A percentile compares a stretch with the other conserved stretches of the same genome.
Conservation (phyloP, 2,329 filamentous ascomycete genomes). For the Kalaharituber pfeilii region DNA sequence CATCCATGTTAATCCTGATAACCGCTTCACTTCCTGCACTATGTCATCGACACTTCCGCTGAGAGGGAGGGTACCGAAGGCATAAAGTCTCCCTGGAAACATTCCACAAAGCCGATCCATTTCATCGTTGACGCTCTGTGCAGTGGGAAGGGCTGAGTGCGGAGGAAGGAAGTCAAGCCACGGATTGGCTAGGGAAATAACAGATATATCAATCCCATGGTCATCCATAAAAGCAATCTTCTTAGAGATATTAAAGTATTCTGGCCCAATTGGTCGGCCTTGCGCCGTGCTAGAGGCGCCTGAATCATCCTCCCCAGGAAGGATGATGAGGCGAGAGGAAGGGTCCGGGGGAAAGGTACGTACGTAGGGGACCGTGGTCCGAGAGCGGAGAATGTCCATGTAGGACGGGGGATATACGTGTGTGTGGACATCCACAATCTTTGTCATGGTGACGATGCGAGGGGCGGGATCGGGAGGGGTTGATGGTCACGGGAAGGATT, state of each 20-base stretch:
- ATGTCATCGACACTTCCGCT: slow-evolving; percentile 47
- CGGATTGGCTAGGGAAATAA: slow-evolving; percentile 79
- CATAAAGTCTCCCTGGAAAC: slow-evolving; percentile 53
- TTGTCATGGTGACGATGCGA: too few species aligned
- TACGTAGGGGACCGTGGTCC: slow-evolving; percentile 50
- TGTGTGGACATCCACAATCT: slow-evolving; percentile 49
- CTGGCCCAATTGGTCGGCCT: slow-evolving; percentile 64
- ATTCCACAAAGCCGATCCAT: slow-evolving; percentile 53
- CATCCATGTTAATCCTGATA: too few species aligned
- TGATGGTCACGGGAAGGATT: too few species aligned
- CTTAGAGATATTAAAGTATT: slow-evolving; percentile 62
- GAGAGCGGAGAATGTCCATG: slow-evolving; percentile 41
- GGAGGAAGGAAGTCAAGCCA: slow-evolving; percentile 72
- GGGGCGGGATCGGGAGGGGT: too few species aligned
- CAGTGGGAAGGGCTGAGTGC: slow-evolving; percentile 44
- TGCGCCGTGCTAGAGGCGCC: slow-evolving; percentile 36
- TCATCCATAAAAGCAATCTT: slow-evolving; percentile 80
- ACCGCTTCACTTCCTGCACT: slow-evolving; percentile 45
- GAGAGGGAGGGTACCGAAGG: slow-evolving; percentile 67
- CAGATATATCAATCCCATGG: slow-evolving; percentile 64
- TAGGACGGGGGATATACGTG: slow-evolving; percentile 53
- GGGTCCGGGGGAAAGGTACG: slow-evolving; percentile 42
- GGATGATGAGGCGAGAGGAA: slow-evolving; percentile 48
- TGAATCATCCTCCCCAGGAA: slow-evolving; percentile 39
- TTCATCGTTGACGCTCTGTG: slow-evolving; percentile 56